Evolutionary conservation across 176 grass and related monocot genomes (phyloP).

Genomic region (Urochloa ruziziensis): DNA sequence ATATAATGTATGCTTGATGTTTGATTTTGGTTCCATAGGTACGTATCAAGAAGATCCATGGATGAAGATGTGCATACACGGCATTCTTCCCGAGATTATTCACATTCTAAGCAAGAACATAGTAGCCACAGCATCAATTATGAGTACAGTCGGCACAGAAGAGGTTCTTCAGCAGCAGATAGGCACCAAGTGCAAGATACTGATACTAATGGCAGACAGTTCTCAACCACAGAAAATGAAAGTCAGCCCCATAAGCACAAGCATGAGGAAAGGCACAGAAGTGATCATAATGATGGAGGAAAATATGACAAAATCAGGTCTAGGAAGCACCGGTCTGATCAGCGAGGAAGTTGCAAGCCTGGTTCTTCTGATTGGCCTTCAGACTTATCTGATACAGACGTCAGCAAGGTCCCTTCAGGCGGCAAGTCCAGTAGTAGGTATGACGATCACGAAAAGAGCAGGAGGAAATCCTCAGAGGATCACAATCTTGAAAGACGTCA

Average conservation of each 20-base stretch:
- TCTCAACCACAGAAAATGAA: constrained; percentile 23
- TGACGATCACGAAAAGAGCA: constrained; percentile 26
- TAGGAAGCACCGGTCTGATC: constrained; percentile 35
- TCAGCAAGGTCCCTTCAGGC: constrained; percentile 19
- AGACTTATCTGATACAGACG: constrained; percentile 24
- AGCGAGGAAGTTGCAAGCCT: constrained; percentile 17
- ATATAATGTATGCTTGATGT: background rate
- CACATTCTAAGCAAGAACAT: constrained; percentile 39
- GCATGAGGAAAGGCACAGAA: constrained; percentile 33
- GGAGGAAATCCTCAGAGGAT: constrained; percentile 27
- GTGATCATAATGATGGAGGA: constrained; percentile 17
- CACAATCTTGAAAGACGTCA: background rate
- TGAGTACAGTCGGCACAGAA: constrained; percentile 37
- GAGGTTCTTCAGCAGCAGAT: constrained; percentile 35
- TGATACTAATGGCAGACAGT: constrained; percentile 33
- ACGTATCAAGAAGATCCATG: constrained; percentile 36
- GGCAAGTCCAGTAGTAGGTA: constrained; percentile 33
- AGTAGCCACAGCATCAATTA: constrained; percentile 4
- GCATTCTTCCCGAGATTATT: constrained; percentile 34
- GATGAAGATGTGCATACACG: constrained; percentile 27
- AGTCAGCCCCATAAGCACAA: constrained; percentile 26
- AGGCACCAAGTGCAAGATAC: constrained; percentile 26
- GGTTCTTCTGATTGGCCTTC: constrained; percentile 32
- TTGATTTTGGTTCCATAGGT: constrained; percentile 33
- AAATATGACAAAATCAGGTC: constrained; percentile 28